phyloP scores from a whole-genome alignment of 2,329 filamentous ascomycete species.

The Aspergillus sergii region DNA sequence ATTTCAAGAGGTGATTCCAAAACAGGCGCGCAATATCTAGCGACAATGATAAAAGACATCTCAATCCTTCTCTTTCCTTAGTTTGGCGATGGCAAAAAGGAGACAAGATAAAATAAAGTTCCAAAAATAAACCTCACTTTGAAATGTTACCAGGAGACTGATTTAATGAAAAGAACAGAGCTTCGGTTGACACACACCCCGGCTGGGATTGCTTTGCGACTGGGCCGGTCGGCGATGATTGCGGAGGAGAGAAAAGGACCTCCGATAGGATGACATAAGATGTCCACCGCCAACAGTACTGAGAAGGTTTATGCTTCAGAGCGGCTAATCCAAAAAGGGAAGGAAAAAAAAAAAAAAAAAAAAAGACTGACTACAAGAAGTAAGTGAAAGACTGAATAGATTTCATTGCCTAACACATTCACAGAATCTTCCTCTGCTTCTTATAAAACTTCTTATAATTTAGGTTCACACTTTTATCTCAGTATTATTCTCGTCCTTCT shows the following conservation, averaged over 20 bases:
- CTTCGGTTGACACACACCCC: background rate
- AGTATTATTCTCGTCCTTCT: background rate
- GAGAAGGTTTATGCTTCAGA: background rate
- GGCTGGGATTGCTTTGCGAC: conserved; percentile 10
- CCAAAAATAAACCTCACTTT: background rate
- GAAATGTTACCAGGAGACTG: background rate
- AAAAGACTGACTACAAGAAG: background rate
- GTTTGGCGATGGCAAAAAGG: background rate
- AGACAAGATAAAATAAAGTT: background rate
- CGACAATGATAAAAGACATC: conserved; percentile 31
- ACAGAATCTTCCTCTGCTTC: background rate
- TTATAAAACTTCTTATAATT: background rate
- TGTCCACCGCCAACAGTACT: background rate
- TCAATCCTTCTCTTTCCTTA: conserved; percentile 21
- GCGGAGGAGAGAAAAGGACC: conserved; percentile 24
- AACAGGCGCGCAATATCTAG: conserved; percentile 23
- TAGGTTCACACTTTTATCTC: background rate
- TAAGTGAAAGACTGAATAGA: background rate
- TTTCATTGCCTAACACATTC: background rate
- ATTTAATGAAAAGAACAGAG: background rate
- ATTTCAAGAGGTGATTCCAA: conserved; percentile 26
- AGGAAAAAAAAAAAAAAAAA: background rate
- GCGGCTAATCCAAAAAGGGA: background rate
- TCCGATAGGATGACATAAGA: conserved; percentile 39
- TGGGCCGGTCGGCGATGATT: conserved; percentile 9